Evolutionary conservation across 2,329 filamentous ascomycete species (phyloP).

Genomic region (Hypoxylon sp.): DNA sequence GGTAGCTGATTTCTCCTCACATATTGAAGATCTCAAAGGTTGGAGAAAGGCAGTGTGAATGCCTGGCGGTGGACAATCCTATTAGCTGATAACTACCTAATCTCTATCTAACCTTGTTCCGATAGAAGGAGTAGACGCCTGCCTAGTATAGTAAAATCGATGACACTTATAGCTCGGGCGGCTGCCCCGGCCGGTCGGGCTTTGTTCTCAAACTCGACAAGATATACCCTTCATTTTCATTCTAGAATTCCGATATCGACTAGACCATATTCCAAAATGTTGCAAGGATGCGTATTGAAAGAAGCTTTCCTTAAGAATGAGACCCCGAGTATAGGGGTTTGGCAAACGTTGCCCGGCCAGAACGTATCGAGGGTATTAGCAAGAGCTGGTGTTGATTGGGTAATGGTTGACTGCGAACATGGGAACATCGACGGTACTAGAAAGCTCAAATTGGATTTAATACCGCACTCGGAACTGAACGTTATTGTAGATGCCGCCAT

Average conservation of each 20-base stretch:
- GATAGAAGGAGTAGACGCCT: background rate
- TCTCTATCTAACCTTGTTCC: conserved; percentile 14
- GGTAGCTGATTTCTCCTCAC: conserved; percentile 28
- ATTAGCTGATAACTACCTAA: conserved; percentile 6
- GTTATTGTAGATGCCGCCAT: conserved; percentile 63
- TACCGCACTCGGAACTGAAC: conserved; percentile 11
- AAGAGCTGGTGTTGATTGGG: conserved; percentile 75
- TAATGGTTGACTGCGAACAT: conserved; percentile 73
- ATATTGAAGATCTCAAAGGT: conserved; percentile 2
- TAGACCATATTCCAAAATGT: conserved; percentile 40
- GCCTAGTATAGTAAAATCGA: conserved; percentile 13
- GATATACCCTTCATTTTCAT: background rate
- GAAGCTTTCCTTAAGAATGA: conserved; percentile 64
- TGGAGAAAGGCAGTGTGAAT: conserved; percentile 15
- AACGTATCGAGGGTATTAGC: conserved; percentile 74
- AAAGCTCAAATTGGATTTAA: background rate
- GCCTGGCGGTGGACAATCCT: conserved; percentile 6
- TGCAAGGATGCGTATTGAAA: conserved; percentile 59
- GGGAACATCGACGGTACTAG: conserved; percentile 67
- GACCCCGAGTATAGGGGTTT: conserved; percentile 68
- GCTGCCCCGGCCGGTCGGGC: conserved; percentile 18
- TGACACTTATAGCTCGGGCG: conserved; percentile 29
- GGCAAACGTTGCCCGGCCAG: conserved; percentile 74
- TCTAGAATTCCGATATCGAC: background rate
- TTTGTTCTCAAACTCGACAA: conserved; percentile 18